These are phyloP conservation scores for Phyllostachys edulis DNA, from an alignment of 176 grass and related monocot species.

Conservation along the genomic window DNA sequence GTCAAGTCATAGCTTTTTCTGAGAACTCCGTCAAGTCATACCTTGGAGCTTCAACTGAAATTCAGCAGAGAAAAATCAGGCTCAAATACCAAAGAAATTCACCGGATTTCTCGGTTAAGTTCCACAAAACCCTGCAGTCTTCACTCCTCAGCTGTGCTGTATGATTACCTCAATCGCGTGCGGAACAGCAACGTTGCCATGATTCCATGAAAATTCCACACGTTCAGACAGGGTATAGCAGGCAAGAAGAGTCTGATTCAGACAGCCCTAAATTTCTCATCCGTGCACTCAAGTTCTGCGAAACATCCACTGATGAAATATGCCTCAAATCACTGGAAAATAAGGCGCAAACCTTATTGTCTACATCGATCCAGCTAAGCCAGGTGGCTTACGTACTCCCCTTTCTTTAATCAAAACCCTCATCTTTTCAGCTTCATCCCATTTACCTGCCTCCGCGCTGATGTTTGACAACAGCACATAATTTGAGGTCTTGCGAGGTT, in stretches of 20 bases:
- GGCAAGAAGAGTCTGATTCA: neutral
- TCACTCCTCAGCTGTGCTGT: neutral
- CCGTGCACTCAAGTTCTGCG: neutral
- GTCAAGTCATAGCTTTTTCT: neutral
- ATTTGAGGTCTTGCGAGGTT: slow-evolving; percentile 58
- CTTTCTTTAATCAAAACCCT: slow-evolving; percentile 55
- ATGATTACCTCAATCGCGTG: neutral
- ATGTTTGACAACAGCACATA: slow-evolving; percentile 65
- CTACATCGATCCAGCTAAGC: slow-evolving; percentile 48
- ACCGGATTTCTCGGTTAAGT: neutral
- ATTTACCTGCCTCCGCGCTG: slow-evolving; percentile 48
- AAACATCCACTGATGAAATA: neutral
- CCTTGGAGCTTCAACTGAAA: neutral
- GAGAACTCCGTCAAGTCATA: neutral
- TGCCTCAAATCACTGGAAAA: slow-evolving; percentile 21
- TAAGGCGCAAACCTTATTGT: slow-evolving; percentile 7
- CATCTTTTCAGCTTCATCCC: slow-evolving; percentile 59
- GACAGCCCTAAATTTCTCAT: neutral
- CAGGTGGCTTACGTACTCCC: slow-evolving; percentile 46
- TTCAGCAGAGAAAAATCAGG: neutral
- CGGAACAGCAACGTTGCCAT: neutral
- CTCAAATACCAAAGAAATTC: neutral
- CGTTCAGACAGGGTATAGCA: neutral
- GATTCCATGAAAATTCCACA: neutral
- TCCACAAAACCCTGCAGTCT: neutral